These are phyloP conservation scores for Silene conica DNA, from an alignment of 148 eudicot genomes.

Conservation along the genomic window DNA sequence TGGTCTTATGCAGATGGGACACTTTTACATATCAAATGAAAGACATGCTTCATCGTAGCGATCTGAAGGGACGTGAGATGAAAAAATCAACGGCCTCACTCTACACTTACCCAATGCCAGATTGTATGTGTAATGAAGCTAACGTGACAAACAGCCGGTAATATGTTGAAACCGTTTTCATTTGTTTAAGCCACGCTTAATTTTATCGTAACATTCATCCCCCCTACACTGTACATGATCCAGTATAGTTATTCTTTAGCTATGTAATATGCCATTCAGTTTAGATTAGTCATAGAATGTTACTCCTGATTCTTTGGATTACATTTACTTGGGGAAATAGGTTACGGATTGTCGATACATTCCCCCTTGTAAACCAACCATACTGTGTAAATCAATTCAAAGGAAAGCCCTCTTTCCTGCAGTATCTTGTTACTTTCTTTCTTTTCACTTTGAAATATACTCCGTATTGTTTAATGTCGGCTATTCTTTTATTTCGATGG, in stretches of 20 bases:
- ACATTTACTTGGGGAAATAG: slow-evolving; percentile 14
- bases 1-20: slow-evolving; percentile 59
- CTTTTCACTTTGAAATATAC: background rate
- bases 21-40: slow-evolving; percentile 59
- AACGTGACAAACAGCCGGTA: slow-evolving; percentile 29
- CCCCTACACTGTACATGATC: slow-evolving; percentile 27
- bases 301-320: slow-evolving; percentile 28
- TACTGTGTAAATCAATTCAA: slow-evolving; percentile 25
- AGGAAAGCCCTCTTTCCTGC: slow-evolving; percentile 8
- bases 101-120: slow-evolving; percentile 92
- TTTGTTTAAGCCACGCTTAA: slow-evolving; percentile 9
- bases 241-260: slow-evolving; percentile 19
- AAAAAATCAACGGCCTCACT: slow-evolving; percentile 80
- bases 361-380: slow-evolving; percentile 20
- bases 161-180: slow-evolving; percentile 13
- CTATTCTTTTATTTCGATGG: too few species aligned
- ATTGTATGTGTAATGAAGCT: slow-evolving; percentile 81
- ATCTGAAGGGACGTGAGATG: slow-evolving; percentile 67
- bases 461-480: background rate
- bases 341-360: background rate
- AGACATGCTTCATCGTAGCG: slow-evolving; percentile 89
- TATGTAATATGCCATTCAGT: slow-evolving; percentile 15
- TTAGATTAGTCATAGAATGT: slow-evolving; percentile 13
- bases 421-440: background rate
- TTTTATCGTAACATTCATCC: slow-evolving; percentile 6